Conservation (phyloP, 495 filamentous ascomycete genomes). For the Hyaloscypha hepaticicola region DNA sequence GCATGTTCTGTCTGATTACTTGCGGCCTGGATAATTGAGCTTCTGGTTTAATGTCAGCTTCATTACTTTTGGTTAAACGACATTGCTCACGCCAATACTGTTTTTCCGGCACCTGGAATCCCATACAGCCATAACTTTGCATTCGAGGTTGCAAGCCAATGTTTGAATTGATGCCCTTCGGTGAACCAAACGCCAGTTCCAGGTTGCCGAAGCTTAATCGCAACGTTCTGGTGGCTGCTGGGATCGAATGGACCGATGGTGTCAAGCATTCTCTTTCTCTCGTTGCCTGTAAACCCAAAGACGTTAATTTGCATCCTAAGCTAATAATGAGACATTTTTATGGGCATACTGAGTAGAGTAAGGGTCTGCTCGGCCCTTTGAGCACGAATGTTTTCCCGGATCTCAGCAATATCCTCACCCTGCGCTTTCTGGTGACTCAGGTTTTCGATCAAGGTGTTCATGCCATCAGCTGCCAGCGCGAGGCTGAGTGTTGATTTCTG, state of each 20-base stretch:
- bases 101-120: slow-evolving; percentile 40
- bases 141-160: slow-evolving; percentile 28
- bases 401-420: background rate
- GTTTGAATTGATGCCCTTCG: slow-evolving; percentile 21
- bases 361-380: slow-evolving; percentile 7
- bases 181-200: slow-evolving; percentile 37
- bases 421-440: background rate
- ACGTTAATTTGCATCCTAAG: background rate
- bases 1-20: background rate
- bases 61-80: slow-evolving; percentile 7
- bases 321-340: background rate
- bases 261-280: background rate
- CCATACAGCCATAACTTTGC: slow-evolving; percentile 38
- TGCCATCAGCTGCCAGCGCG: background rate
- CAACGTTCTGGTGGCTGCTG: background rate
- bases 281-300: background rate
- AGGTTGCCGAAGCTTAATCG: slow-evolving; percentile 21
- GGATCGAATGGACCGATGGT: background rate
- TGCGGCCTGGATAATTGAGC: slow-evolving; percentile 12
- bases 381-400: slow-evolving; percentile 2
- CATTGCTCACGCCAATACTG: slow-evolving; percentile 32
- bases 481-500: slow-evolving; percentile 2
- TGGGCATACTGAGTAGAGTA: background rate
- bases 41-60: slow-evolving; percentile 16
- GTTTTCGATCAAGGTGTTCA: background rate